Evolutionary conservation across 352 stramenopile genomes (phyloP).

Genomic region (Elongisporangium prolatum): DNA sequence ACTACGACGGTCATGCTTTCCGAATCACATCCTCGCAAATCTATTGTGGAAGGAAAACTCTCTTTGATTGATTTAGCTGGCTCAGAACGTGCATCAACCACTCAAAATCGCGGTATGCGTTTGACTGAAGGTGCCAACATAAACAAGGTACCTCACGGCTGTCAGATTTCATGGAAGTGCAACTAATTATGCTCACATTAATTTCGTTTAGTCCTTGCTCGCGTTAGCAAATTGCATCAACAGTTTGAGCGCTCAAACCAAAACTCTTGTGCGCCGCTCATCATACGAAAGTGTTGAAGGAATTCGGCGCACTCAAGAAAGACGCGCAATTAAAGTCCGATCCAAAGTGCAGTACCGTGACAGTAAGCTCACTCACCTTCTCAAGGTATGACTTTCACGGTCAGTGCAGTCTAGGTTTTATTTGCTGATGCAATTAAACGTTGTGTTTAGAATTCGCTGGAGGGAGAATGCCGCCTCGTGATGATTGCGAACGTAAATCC

Average conservation of each 20-base stretch:
- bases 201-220: slow-evolving; percentile 39
- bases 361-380: slow-evolving; percentile 81
- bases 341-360: slow-evolving; percentile 81
- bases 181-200: neutral
- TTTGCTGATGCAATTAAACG: neutral
- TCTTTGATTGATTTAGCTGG: slow-evolving; percentile 84
- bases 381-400: slow-evolving; percentile 40
- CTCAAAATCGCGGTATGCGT: slow-evolving; percentile 62
- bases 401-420: neutral
- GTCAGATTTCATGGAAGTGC: neutral
- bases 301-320: slow-evolving; percentile 22
- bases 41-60: slow-evolving; percentile 67
- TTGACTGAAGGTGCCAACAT: slow-evolving; percentile 63
- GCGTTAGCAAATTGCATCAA: slow-evolving; percentile 91
- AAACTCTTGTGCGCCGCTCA: slow-evolving; percentile 18
- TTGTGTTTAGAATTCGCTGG: slow-evolving; percentile 61
- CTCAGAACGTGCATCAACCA: slow-evolving; percentile 73
- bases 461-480: slow-evolving; percentile 85
- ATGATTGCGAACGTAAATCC: slow-evolving; percentile 89
- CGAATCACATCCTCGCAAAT: slow-evolving; percentile 39
- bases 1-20: slow-evolving; percentile 46
- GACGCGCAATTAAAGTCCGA: slow-evolving; percentile 13
- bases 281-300: slow-evolving; percentile 25
- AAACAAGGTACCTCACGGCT: slow-evolving; percentile 30
- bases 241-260: slow-evolving; percentile 47